Percentiles rank a stretch among this genome's conserved stretches.
These are phyloP conservation scores for Tolypocladium sp. DNA, from an alignment of 2,329 filamentous ascomycete genomes.

Conservation along the genomic window DNA sequence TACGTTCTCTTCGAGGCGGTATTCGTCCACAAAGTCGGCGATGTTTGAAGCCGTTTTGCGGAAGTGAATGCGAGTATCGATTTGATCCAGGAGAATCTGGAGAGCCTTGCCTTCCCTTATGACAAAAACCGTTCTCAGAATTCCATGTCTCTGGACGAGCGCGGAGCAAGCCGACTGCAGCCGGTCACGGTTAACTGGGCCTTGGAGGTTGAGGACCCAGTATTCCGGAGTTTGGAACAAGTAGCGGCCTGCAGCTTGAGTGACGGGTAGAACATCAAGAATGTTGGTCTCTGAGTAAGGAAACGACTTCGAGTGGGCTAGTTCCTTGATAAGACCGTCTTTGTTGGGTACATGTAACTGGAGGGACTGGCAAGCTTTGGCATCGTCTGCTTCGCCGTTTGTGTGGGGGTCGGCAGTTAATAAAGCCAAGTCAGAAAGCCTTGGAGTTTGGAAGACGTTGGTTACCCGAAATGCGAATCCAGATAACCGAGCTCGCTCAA, in stretches of 20 bases:
- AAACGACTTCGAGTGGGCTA: neutral
- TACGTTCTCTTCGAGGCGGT: neutral
- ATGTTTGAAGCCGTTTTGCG: slow-evolving; percentile 1
- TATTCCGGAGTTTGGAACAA: slow-evolving; percentile 5
- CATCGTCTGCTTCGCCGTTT: neutral
- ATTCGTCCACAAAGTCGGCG: slow-evolving; percentile 4
- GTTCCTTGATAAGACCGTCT: neutral
- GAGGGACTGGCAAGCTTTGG: neutral
- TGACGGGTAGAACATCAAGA: slow-evolving; percentile 1
- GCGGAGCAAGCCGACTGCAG: slow-evolving; percentile 4
- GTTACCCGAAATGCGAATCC: slow-evolving; percentile 5
- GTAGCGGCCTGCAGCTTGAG: slow-evolving; percentile 3
- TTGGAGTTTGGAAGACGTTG: slow-evolving; percentile 1
- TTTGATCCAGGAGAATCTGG: slow-evolving; percentile 5
- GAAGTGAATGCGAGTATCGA: slow-evolving; percentile 1
- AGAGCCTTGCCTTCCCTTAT: slow-evolving; percentile 2
- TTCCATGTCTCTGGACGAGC: slow-evolving; percentile 37
- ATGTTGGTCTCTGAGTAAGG: neutral
- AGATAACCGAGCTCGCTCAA: neutral
- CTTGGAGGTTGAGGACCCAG: slow-evolving; percentile 3
- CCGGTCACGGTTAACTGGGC: neutral
- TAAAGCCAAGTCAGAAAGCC: neutral
- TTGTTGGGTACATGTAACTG: neutral
- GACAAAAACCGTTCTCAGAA: slow-evolving; percentile 54
- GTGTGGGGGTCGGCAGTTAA: neutral